A percentile compares a stretch with the other conserved stretches of the same genome.
Evolutionary conservation across 345 rosid species (phyloP).

Genomic region (Luvunga scandens): DNA sequence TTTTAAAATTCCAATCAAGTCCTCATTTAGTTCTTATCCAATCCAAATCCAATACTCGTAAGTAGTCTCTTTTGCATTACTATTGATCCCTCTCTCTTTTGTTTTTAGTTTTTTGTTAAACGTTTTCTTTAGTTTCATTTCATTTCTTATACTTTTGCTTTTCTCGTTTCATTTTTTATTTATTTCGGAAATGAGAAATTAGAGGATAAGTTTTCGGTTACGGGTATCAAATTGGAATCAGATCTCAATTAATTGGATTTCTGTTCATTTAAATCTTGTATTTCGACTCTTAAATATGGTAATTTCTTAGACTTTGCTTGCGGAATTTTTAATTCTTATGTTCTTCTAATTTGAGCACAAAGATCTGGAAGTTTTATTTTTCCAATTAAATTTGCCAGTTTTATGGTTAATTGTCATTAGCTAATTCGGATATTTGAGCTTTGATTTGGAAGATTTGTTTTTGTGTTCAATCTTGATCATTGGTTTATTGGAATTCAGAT

Average conservation of each 20-base stretch:
- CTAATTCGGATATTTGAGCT: neutral
- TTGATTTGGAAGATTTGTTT: neutral
- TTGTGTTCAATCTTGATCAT: constrained; percentile 23
- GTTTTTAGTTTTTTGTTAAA: neutral
- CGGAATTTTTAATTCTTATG: neutral
- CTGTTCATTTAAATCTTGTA: neutral
- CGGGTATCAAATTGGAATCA: constrained; percentile 23
- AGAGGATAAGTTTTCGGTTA: constrained; percentile 6
- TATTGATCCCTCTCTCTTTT: constrained; percentile 16
- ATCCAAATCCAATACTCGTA: constrained; percentile 46
- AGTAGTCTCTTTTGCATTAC: constrained; percentile 44
- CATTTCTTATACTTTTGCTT: neutral
- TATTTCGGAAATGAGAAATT: neutral
- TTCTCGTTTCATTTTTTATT: neutral
- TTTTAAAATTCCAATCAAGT: constrained; percentile 30
- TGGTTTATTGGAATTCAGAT: constrained; percentile 25
- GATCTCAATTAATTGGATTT: constrained; percentile 36
- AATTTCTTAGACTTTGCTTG: constrained; percentile 10
- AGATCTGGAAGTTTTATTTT: constrained; percentile 38
- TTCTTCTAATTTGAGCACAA: constrained; percentile 27
- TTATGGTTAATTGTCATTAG: constrained; percentile 12
- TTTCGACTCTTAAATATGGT: neutral
- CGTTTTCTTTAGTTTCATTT: neutral
- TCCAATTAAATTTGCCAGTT: neutral
- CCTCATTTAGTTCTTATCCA: constrained; percentile 43